Evolutionary conservation across 352 stramenopile species (phyloP).

Genomic region (Phytopythium litorale): DNA sequence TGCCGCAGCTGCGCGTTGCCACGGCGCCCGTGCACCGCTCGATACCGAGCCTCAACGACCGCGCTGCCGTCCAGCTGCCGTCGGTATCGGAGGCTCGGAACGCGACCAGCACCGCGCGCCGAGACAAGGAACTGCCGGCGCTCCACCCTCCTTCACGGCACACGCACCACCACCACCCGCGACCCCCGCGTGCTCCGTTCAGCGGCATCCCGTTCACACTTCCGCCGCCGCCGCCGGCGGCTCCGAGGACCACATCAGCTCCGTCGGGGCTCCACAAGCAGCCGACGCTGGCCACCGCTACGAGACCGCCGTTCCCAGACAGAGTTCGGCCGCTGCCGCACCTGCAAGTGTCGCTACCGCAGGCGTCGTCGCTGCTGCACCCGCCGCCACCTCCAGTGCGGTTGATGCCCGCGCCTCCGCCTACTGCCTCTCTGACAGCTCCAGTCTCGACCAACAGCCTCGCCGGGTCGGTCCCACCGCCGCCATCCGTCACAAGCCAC

Average conservation of each 20-base stretch:
- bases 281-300: background rate
- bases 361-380: slow-evolving; percentile 40
- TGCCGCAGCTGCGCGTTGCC: slow-evolving; percentile 18
- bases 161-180: slow-evolving; percentile 10
- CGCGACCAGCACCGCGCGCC: background rate
- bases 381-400: slow-evolving; percentile 24
- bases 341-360: slow-evolving; percentile 45
- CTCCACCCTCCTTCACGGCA: slow-evolving; percentile 19
- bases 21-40: background rate
- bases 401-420: slow-evolving; percentile 18
- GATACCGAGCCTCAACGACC: background rate
- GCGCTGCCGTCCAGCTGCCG: background rate
- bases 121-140: slow-evolving; percentile 16
- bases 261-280: slow-evolving; percentile 15
- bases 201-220: slow-evolving; percentile 33
- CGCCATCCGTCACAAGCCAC: background rate
- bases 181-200: slow-evolving; percentile 5
- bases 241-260: slow-evolving; percentile 5
- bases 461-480: background rate
- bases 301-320: slow-evolving; percentile 15
- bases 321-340: slow-evolving; percentile 41
- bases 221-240: slow-evolving; percentile 17
- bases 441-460: slow-evolving; percentile 1
- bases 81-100: background rate
- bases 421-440: background rate